These are phyloP conservation scores for Saccharomycopsis sp. DNA, from an alignment of 805 yeast species.

Conservation along the genomic window DNA sequence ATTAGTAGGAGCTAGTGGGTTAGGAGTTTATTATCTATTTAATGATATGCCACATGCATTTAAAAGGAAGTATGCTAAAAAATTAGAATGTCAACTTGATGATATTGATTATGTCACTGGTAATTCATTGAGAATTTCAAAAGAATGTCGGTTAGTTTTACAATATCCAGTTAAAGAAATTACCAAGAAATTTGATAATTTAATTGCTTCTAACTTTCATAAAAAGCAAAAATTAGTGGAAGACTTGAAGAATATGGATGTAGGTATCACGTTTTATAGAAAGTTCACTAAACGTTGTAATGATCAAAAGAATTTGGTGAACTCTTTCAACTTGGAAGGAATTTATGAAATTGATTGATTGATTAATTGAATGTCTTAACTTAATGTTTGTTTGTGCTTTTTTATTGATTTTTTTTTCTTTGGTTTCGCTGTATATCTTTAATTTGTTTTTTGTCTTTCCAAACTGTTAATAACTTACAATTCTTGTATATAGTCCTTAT, in stretches of 20 bases:
- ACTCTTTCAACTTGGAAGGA: slow-evolving; percentile 20
- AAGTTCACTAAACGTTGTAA: slow-evolving; percentile 35
- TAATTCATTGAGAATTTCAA: slow-evolving; percentile 69
- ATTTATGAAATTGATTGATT: slow-evolving; percentile 2
- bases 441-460: no score
- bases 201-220: slow-evolving; percentile 48
- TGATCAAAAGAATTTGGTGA: slow-evolving; percentile 32
- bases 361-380: no score
- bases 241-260: slow-evolving; percentile 44
- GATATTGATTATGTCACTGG: slow-evolving; percentile 67
- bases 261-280: slow-evolving; percentile 45
- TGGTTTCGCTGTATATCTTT: no score
- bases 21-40: slow-evolving; percentile 52
- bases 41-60: slow-evolving; percentile 83
- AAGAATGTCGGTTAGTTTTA: slow-evolving; percentile 74
- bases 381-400: no score
- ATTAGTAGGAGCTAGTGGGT: slow-evolving; percentile 37
- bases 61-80: slow-evolving; percentile 71
- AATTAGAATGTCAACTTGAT: slow-evolving; percentile 51
- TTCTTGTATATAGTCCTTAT: no score
- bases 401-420: no score
- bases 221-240: slow-evolving; percentile 46
- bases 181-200: slow-evolving; percentile 52
- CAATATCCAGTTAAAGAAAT: slow-evolving; percentile 78
- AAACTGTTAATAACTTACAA: no score